These are phyloP conservation scores for Camellia lanceoleosa DNA, from an alignment of 148 eudicot genomes.

Conservation along the genomic window DNA sequence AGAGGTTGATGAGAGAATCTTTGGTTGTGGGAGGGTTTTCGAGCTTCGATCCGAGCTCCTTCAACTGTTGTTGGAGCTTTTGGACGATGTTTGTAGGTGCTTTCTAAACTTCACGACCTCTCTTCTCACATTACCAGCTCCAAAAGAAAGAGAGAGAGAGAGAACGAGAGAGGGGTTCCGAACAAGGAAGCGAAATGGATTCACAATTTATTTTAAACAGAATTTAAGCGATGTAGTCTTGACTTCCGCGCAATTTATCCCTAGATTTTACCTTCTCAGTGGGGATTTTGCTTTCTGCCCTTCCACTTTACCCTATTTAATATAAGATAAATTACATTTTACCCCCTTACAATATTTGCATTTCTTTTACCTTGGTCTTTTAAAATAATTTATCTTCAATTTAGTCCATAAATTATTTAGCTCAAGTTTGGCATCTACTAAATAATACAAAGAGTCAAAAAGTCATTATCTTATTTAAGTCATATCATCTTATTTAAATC, in stretches of 20 bases:
- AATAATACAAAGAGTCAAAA: too few species aligned
- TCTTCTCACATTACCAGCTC: background rate
- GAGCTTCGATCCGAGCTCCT: slow-evolving; percentile 87
- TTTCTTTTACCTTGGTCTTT: too few species aligned
- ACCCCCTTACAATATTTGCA: too few species aligned
- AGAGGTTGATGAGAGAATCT: slow-evolving; percentile 75
- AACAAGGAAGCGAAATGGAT: background rate
- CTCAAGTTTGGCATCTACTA: too few species aligned
- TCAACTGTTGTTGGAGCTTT: slow-evolving; percentile 54
- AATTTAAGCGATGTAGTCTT: background rate
- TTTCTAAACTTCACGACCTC: background rate
- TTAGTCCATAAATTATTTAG: too few species aligned
- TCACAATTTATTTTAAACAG: background rate
- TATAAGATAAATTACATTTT: too few species aligned
- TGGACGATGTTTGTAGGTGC: slow-evolving; percentile 19
- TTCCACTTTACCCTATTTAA: background rate
- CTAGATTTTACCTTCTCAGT: background rate
- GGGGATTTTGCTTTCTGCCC: background rate
- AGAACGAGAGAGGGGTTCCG: background rate
- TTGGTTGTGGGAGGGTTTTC: slow-evolving; percentile 59
- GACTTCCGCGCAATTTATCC: background rate
- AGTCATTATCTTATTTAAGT: too few species aligned
- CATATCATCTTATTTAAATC: too few species aligned
- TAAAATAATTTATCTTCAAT: too few species aligned
- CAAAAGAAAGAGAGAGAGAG: background rate